Evolutionary conservation across 2,329 filamentous ascomycete species (phyloP).

Genomic region (Coniella vitis): DNA sequence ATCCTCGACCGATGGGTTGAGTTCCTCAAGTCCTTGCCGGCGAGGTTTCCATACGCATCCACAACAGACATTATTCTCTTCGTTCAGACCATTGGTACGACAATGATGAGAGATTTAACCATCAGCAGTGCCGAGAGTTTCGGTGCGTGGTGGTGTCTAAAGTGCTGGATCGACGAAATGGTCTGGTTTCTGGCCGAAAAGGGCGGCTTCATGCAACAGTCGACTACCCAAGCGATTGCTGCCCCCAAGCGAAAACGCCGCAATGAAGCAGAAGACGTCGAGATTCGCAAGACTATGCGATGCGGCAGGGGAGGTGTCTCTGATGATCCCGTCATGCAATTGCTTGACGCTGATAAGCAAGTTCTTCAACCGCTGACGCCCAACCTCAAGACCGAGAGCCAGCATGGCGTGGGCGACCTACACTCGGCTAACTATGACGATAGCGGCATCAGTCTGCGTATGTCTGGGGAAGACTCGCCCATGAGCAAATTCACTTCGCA

Average conservation of each 20-base stretch:
- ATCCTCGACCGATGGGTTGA: conserved; percentile 73
- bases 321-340: conserved; percentile 37
- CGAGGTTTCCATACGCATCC: conserved; percentile 66
- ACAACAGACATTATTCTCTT: conserved; percentile 69
- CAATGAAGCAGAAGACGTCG: not conserved
- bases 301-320: conserved; percentile 34
- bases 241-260: conserved; percentile 15
- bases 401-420: conserved; percentile 38
- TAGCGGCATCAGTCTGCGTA: conserved; percentile 67
- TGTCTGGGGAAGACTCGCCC: conserved; percentile 57
- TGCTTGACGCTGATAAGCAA: conserved; percentile 39
- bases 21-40: conserved; percentile 63
- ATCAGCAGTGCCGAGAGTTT: conserved; percentile 73
- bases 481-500: conserved; percentile 50
- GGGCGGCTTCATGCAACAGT: conserved; percentile 74
- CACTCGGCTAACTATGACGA: conserved; percentile 54
- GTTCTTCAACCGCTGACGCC: conserved; percentile 43
- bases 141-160: conserved; percentile 90
- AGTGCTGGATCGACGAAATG: conserved; percentile 95
- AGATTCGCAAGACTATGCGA: conserved; percentile 23
- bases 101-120: conserved; percentile 74
- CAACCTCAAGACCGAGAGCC: conserved; percentile 33
- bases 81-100: conserved; percentile 67
- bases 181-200: conserved; percentile 81
- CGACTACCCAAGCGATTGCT: conserved; percentile 29